Evolutionary conservation across 305 asterid species (phyloP).

Genomic region (Fraxinus baroniana): DNA sequence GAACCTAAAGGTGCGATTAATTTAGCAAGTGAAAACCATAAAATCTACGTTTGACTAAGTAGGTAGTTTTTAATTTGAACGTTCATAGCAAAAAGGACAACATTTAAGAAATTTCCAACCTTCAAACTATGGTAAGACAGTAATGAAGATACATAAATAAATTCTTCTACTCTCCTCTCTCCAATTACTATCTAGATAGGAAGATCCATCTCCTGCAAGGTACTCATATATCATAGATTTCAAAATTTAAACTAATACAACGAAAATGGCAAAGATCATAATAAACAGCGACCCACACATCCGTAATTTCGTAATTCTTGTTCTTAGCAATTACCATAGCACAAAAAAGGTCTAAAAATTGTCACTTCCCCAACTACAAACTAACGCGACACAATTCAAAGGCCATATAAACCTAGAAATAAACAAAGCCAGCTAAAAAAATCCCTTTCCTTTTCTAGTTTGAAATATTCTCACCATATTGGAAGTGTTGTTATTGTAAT

Average conservation of each 20-base stretch:
- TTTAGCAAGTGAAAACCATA: not conserved
- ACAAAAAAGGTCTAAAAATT: not conserved
- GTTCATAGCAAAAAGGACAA: not conserved
- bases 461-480: constrained; percentile 38
- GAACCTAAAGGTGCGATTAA: not conserved
- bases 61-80: not conserved
- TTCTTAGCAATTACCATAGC: not conserved
- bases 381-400: constrained; percentile 6
- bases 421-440: not conserved
- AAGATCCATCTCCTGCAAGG: not conserved
- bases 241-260: not conserved
- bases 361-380: not conserved
- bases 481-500: constrained; percentile 34
- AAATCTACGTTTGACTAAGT: not conserved
- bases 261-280: not conserved
- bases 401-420: constrained; percentile 2
- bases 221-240: not conserved
- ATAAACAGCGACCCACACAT: not conserved
- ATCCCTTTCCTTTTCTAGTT: not conserved
- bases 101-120: not conserved
- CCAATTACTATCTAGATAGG: not conserved
- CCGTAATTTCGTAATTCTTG: not conserved
- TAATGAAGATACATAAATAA: not conserved
- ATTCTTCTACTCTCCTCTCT: not conserved
- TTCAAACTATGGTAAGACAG: not conserved